These are phyloP conservation scores for Malus hybrid DNA, from an alignment of 331 rosid genomes.

Conservation along the genomic window DNA sequence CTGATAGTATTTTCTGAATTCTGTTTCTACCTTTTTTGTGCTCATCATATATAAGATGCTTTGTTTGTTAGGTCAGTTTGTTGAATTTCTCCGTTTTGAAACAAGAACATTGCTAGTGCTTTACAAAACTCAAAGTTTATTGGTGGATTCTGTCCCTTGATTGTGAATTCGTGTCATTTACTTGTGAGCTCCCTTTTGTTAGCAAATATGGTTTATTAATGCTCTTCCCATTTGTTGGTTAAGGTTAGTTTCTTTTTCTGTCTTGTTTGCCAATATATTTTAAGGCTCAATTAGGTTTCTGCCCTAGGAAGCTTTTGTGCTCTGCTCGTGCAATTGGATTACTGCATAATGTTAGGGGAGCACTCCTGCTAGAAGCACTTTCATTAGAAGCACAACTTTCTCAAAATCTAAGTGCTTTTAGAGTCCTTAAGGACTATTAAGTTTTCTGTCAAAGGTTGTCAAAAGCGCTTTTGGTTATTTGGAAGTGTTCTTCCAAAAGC, in stretches of 20 bases:
- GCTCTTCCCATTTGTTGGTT: neutral
- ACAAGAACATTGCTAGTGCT: slow-evolving; percentile 1
- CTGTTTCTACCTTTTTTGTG: neutral
- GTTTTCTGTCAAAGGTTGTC: neutral
- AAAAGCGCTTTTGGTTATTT: neutral
- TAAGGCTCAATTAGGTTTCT: neutral
- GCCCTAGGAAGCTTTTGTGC: neutral
- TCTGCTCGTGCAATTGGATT: neutral
- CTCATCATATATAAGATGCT: neutral
- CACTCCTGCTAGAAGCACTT: neutral
- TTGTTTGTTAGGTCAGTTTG: neutral
- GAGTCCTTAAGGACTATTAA: neutral
- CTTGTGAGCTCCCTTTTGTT: neutral
- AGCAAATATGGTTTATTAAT: neutral
- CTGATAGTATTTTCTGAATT: neutral
- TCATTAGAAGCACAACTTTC: neutral
- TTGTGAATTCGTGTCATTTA: neutral
- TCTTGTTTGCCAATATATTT: neutral
- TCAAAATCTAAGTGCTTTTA: neutral
- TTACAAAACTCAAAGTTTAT: neutral
- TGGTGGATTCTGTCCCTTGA: neutral
- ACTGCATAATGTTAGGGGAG: neutral
- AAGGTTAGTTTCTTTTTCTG: neutral
- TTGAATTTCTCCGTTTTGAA: neutral
- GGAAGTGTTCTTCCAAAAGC: neutral